phyloP scores from a whole-genome alignment of 345 rosid genomes.

The Gossypium arboreum region DNA sequence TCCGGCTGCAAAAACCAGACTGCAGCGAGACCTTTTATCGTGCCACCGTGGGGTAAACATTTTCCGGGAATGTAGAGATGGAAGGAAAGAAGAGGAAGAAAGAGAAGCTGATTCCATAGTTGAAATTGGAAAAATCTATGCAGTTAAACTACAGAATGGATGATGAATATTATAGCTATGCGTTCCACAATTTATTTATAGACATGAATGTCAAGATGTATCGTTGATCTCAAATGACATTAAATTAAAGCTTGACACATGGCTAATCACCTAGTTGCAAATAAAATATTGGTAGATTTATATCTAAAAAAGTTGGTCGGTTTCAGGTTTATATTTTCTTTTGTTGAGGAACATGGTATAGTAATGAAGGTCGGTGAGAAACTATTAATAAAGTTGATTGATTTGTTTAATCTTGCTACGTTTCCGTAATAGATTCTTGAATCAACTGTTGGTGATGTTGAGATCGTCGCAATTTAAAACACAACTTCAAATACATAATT shows the following conservation, averaged over 20 bases:
- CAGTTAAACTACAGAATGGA: neutral
- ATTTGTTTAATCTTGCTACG: no score
- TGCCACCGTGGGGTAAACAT: neutral
- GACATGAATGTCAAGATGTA: neutral
- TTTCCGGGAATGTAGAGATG: neutral
- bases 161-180: neutral
- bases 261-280: neutral
- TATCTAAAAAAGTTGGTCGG: neutral
- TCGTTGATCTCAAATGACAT: neutral
- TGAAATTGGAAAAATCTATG: neutral
- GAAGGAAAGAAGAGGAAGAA: neutral
- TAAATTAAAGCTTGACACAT: neutral
- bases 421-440: neutral
- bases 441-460: neutral
- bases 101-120: neutral
- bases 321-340: neutral
- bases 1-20: neutral
- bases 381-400: neutral
- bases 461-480: no score
- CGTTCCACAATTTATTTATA: neutral
- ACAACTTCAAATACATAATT: no score
- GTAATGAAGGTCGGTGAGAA: conserved; percentile 1
- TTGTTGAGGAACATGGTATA: neutral
- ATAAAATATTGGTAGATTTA: neutral
- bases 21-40: neutral